Conservation (phyloP, 176 grass and related monocot species). For the Zoysia pacifica region DNA sequence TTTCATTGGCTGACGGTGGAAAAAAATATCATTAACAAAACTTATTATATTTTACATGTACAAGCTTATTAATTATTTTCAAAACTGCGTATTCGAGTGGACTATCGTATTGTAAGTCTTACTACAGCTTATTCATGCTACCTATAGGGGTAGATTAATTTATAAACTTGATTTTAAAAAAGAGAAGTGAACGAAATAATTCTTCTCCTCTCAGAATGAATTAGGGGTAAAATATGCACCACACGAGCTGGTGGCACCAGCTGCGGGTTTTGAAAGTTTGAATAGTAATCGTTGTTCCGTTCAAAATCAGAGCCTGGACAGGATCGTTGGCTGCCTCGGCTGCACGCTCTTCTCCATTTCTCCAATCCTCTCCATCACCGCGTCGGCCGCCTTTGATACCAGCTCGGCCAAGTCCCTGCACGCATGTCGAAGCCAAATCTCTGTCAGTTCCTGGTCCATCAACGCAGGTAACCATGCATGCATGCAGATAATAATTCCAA, state of each 20-base stretch:
- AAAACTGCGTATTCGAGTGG: not conserved
- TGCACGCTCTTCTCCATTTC: constrained; percentile 19
- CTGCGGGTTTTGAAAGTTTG: constrained; percentile 20
- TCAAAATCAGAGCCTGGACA: constrained; percentile 50
- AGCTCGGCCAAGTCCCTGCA: constrained; percentile 52
- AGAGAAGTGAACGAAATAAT: not conserved
- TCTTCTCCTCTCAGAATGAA: constrained; percentile 24
- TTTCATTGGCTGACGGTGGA: not conserved
- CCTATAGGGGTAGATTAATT: not conserved
- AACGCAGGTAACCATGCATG: not conserved
- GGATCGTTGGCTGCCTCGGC: constrained; percentile 33
- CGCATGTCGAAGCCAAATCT: not conserved
- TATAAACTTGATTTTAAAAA: not conserved
- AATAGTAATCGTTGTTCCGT: constrained; percentile 7
- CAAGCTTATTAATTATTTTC: constrained; percentile 20
- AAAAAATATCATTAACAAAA: not conserved
- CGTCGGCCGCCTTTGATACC: constrained; percentile 10
- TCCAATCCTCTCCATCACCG: constrained; percentile 23
- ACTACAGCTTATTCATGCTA: constrained; percentile 22
- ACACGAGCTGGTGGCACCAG: not conserved
- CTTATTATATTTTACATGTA: constrained; percentile 29
- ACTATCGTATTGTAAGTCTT: not conserved
- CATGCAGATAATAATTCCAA: not conserved
- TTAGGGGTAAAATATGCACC: not conserved
- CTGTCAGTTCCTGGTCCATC: not conserved